phyloP scores from a whole-genome alignment of 306 rosid species.

The Corylus avellana region DNA sequence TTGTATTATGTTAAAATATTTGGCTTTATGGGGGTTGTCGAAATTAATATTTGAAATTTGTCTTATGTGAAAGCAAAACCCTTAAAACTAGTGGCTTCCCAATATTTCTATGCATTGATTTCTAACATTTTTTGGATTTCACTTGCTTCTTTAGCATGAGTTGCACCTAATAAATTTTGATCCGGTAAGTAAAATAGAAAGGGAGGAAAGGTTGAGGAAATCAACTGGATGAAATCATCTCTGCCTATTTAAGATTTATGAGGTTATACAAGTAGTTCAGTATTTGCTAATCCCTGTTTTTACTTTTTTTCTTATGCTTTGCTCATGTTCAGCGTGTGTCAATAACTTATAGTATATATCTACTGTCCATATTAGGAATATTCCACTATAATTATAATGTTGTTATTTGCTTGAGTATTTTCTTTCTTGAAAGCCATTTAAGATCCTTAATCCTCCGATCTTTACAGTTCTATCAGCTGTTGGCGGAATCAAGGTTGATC shows the following conservation, averaged over 20 bases:
- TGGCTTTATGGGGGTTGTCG: neutral
- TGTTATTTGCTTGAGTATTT: neutral
- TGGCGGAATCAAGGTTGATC: constrained; percentile 93
- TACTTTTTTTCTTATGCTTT: constrained; percentile 7
- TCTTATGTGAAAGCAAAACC: neutral
- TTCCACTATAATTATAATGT: constrained; percentile 1
- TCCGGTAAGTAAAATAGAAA: neutral
- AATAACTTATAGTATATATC: constrained; percentile 3
- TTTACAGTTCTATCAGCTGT: constrained; percentile 86
- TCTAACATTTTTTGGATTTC: neutral
- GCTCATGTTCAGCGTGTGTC: neutral
- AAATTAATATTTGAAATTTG: neutral
- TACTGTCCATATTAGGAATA: neutral
- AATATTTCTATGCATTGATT: neutral
- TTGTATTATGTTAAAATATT: neutral
- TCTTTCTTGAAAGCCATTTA: neutral
- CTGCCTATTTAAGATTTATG: neutral
- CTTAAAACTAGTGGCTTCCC: neutral
- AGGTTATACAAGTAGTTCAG: neutral
- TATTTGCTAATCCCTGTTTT: neutral
- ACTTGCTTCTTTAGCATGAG: neutral
- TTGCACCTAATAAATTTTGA: neutral
- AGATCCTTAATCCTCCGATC: constrained; percentile 33
- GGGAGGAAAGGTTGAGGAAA: neutral
- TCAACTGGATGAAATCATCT: neutral